A percentile compares a stretch with the other conserved stretches of the same genome.
Evolutionary conservation across 148 eudicot species (phyloP).

Genomic region (Heliosperma pusillum): DNA sequence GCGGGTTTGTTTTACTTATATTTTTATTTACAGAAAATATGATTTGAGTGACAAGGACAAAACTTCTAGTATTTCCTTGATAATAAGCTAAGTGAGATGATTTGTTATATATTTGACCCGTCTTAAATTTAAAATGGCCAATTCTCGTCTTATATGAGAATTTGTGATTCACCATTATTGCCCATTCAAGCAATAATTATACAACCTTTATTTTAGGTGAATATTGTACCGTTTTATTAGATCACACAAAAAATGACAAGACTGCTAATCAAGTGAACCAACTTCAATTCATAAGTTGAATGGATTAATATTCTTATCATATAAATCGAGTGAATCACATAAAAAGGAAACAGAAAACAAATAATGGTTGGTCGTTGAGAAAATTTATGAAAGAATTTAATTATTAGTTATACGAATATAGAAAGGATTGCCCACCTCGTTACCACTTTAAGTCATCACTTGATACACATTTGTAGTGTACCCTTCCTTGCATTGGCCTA

Average conservation of each 20-base stretch:
- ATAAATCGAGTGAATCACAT: neutral
- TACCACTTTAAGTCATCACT: neutral
- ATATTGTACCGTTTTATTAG: neutral
- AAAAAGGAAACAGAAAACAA: conserved; percentile 6
- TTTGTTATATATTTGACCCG: no score
- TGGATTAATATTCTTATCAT: neutral
- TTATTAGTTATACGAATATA: conserved; percentile 13
- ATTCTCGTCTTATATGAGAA: no score
- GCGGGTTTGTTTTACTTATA: no score
- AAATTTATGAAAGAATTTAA: conserved; percentile 9
- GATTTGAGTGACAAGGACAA: no score
- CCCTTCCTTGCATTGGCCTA: neutral
- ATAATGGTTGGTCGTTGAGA: conserved; percentile 15
- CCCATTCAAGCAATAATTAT: neutral
- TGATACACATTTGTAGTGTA: conserved; percentile 7
- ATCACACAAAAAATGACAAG: neutral
- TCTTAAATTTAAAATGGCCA: no score
- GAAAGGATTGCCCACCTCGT: conserved; percentile 1
- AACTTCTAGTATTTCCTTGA: no score
- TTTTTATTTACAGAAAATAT: no score
- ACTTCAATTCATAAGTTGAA: no score
- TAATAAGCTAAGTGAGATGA: no score
- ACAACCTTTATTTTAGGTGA: neutral
- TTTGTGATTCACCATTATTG: no score
- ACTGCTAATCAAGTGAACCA: no score